Percentiles rank a stretch among this genome's conserved stretches.
phyloP scores from a whole-genome alignment of 129 eudicot species.

The Ambrosia trifida region DNA sequence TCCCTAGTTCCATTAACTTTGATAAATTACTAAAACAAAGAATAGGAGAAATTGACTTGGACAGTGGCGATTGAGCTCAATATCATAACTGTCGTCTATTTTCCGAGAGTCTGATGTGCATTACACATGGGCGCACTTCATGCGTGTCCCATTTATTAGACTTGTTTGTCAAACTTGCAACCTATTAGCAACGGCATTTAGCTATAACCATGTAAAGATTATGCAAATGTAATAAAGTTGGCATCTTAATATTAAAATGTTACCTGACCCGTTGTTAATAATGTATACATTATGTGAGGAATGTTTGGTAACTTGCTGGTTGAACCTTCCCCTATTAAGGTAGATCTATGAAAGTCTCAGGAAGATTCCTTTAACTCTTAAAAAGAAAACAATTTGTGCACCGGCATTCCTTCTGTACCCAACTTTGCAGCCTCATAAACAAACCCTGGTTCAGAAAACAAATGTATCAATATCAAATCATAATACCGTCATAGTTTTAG shows the following conservation, averaged over 20 bases:
- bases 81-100: too few species aligned
- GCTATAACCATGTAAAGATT: slow-evolving; percentile 7
- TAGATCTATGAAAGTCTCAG: slow-evolving; percentile 47
- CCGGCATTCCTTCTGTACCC: slow-evolving; percentile 55
- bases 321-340: slow-evolving; percentile 60
- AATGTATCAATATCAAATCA: too few species aligned
- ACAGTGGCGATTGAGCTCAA: too few species aligned
- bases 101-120: slow-evolving; percentile 68
- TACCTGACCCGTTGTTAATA: not conserved
- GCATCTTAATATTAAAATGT: not conserved
- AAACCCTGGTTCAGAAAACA: too few species aligned
- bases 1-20: too few species aligned
- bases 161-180: slow-evolving; percentile 90
- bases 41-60: too few species aligned
- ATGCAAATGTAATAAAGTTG: slow-evolving; percentile 6
- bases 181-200: slow-evolving; percentile 37
- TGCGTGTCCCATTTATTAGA: slow-evolving; percentile 61
- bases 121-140: slow-evolving; percentile 87
- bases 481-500: too few species aligned
- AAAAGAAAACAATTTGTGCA: slow-evolving; percentile 48
- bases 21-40: too few species aligned
- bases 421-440: slow-evolving; percentile 55
- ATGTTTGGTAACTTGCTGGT: slow-evolving; percentile 49
- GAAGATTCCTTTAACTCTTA: slow-evolving; percentile 64
- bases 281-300: not conserved